Conservation (phyloP, 2,329 filamentous ascomycete species). For the Samsoniella hepiali region DNA sequence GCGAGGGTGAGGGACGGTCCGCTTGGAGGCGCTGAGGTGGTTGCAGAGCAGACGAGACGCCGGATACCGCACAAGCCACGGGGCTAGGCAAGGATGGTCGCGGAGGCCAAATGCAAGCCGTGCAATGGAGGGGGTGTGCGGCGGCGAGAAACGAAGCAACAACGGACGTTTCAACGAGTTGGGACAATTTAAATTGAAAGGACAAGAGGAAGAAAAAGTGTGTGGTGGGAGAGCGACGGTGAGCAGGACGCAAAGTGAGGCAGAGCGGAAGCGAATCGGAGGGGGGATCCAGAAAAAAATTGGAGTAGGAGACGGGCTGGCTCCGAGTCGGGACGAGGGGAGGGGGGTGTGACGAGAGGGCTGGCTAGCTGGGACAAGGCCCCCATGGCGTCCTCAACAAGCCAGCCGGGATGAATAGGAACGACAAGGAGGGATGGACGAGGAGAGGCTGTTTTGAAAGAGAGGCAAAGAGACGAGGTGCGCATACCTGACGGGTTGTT, state of each 20-base stretch:
- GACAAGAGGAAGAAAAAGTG: neutral
- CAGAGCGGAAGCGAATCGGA: constrained; percentile 15
- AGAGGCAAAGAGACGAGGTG: neutral
- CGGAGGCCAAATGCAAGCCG: neutral
- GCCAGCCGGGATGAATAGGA: constrained; percentile 12
- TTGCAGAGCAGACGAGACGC: constrained; percentile 2
- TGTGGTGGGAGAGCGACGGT: neutral
- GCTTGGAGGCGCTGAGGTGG: constrained; percentile 7
- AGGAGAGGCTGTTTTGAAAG: constrained; percentile 7
- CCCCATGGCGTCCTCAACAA: constrained; percentile 6
- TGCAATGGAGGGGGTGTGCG: constrained; percentile 3
- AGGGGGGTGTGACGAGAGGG: neutral
- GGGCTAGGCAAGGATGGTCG: constrained; percentile 4
- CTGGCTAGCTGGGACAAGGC: neutral
- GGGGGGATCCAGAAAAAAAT: constrained; percentile 17
- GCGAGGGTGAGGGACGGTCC: constrained; percentile 13
- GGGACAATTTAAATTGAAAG: neutral
- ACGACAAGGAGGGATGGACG: neutral
- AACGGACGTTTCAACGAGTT: constrained; percentile 16
- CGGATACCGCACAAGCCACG: constrained; percentile 5
- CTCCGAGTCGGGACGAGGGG: constrained; percentile 3
- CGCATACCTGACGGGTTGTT: constrained; percentile 7
- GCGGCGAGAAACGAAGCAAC: constrained; percentile 3
- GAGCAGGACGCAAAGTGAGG: constrained; percentile 12
- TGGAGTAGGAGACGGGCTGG: constrained; percentile 9